phyloP scores from a whole-genome alignment of 805 yeast genomes.

The Teunomyces atbi region DNA sequence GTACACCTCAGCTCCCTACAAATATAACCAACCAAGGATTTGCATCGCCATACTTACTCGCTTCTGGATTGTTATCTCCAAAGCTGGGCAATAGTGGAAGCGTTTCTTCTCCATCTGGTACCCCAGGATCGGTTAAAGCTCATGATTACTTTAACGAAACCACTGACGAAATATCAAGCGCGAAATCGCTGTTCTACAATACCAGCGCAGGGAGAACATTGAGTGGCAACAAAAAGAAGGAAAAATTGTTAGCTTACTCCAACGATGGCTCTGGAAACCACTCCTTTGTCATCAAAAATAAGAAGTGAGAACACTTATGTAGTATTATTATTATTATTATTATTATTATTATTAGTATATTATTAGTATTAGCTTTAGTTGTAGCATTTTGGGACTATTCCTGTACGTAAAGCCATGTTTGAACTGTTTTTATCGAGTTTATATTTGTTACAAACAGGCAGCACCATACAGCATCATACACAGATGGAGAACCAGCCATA shows the following conservation, averaged over 20 bases:
- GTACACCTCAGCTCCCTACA: constrained; percentile 33
- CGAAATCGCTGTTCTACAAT: constrained; percentile 22
- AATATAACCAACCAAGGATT: constrained; percentile 42
- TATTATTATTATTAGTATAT: no score
- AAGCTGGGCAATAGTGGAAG: constrained; percentile 26
- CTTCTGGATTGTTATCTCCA: constrained; percentile 61
- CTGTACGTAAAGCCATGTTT: background rate
- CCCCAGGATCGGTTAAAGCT: constrained; percentile 14
- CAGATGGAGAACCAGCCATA: constrained; percentile 4
- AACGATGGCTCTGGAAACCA: constrained; percentile 40
- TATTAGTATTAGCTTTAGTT: no score
- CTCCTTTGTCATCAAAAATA: constrained; percentile 35
- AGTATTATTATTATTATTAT: background rate
- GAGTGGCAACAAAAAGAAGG: constrained; percentile 25
- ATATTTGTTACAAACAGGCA: background rate
- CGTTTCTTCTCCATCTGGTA: constrained; percentile 14
- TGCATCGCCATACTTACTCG: constrained; percentile 66
- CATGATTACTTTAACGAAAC: constrained; percentile 17
- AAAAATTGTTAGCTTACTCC: constrained; percentile 41
- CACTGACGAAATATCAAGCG: constrained; percentile 12
- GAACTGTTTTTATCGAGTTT: background rate
- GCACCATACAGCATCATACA: background rate
- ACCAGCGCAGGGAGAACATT: constrained; percentile 22
- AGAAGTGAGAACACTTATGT: constrained; percentile 17
- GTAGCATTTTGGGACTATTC: background rate